Evolutionary conservation across 106 monocot genomes (phyloP).

Genomic region (Cymbidium sinense): DNA sequence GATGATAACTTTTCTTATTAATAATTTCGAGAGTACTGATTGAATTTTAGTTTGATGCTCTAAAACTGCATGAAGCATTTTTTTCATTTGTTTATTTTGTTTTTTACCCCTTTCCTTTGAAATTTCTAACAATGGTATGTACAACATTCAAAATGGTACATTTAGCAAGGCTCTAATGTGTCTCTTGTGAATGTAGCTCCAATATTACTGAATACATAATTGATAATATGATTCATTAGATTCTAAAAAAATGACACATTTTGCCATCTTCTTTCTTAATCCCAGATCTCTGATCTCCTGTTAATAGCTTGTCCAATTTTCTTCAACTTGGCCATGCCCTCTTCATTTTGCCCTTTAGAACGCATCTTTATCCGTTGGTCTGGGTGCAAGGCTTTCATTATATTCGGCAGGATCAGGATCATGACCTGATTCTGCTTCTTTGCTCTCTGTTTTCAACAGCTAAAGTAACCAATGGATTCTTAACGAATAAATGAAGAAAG

Average conservation of each 20-base stretch:
- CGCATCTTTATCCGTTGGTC: neutral
- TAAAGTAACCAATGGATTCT: neutral
- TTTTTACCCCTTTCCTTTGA: neutral
- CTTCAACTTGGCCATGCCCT: neutral
- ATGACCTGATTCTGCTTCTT: neutral
- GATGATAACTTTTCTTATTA: neutral
- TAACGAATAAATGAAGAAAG: neutral
- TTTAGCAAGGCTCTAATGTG: neutral
- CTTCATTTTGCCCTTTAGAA: neutral
- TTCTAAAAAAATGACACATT: neutral
- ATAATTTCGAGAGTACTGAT: neutral
- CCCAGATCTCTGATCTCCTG: neutral
- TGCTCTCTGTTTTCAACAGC: neutral
- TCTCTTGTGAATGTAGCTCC: neutral
- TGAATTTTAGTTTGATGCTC: neutral
- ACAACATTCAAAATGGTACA: neutral
- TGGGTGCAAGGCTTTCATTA: neutral
- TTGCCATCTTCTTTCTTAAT: neutral
- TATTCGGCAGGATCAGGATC: neutral
- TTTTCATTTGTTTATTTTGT: constrained; percentile 2
- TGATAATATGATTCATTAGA: neutral
- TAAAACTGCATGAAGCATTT: neutral
- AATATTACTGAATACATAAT: neutral
- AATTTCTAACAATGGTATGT: neutral
- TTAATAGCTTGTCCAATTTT: neutral